Evolutionary conservation across 768 basidiomycete species (phyloP).

Genomic region (Tylopilus subfusipes): DNA sequence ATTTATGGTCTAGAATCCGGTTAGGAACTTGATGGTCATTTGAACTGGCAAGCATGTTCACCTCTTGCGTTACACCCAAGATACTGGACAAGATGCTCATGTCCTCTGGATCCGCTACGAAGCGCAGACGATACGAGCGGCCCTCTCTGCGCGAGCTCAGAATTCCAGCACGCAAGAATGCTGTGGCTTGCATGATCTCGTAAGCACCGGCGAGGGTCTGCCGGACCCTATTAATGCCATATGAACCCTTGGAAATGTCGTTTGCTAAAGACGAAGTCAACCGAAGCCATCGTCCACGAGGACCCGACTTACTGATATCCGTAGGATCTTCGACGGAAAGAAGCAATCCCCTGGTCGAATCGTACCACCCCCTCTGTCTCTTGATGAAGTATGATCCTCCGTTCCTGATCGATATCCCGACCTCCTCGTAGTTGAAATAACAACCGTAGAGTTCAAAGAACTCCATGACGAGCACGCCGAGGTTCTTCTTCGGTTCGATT

Average conservation of each 20-base stretch:
- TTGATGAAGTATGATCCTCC: conserved; percentile 92
- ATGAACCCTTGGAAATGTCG: conserved; percentile 89
- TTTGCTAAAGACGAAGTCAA: conserved; percentile 55
- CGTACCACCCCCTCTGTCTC: conserved; percentile 74
- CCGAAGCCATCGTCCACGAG: not conserved
- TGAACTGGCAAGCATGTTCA: conserved; percentile 32
- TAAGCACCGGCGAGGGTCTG: conserved; percentile 80
- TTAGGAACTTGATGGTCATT: conserved; percentile 2
- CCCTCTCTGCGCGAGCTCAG: conserved; percentile 55
- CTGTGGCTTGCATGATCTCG: conserved; percentile 70
- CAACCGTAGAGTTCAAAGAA: conserved; percentile 95
- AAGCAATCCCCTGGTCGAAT: conserved; percentile 50
- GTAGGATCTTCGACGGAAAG: conserved; percentile 93
- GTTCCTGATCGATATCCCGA: conserved; percentile 82
- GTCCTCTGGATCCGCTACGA: conserved; percentile 51
- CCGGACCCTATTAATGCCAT: conserved; percentile 76
- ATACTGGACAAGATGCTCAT: conserved; percentile 78
- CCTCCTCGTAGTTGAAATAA: conserved; percentile 87
- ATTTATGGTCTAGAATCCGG: conserved; percentile 56
- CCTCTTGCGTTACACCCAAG: conserved; percentile 83
- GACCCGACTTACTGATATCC: conserved; percentile 65
- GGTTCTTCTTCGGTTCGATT: conserved; percentile 81
- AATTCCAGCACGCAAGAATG: conserved; percentile 62
- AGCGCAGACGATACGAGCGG: conserved; percentile 42
- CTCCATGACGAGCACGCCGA: conserved; percentile 94